Evolutionary conservation across 345 rosid genomes (phyloP).

Genomic region (Eucalyptus cloeziana): DNA sequence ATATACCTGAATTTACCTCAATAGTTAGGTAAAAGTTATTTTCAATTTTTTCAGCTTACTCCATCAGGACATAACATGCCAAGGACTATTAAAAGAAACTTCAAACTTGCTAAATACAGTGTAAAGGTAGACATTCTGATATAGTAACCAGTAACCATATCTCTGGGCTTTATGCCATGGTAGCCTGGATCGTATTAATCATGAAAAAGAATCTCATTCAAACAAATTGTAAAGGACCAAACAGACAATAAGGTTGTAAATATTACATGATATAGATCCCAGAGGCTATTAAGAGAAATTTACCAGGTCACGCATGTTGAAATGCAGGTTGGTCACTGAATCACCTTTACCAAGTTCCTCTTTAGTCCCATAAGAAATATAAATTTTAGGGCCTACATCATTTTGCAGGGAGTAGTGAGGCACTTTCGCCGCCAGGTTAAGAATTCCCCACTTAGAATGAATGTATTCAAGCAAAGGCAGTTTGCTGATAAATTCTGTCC

Average conservation of each 20-base stretch:
- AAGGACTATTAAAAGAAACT: neutral
- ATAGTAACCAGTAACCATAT: neutral
- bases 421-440: slow-evolving; percentile 91
- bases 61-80: neutral
- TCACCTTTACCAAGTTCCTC: slow-evolving; percentile 46
- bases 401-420: slow-evolving; percentile 94
- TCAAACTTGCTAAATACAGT: neutral
- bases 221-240: neutral
- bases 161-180: neutral
- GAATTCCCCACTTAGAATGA: slow-evolving; percentile 86
- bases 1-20: slow-evolving; percentile 32
- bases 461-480: slow-evolving; percentile 93
- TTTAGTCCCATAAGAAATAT: slow-evolving; percentile 56
- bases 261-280: neutral
- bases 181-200: neutral
- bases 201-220: neutral
- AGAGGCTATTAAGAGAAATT: neutral
- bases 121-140: neutral
- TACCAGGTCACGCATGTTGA: slow-evolving; percentile 77
- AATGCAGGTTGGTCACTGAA: slow-evolving; percentile 67
- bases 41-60: neutral
- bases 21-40: neutral
- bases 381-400: slow-evolving; percentile 89
- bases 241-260: neutral
- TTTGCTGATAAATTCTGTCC: slow-evolving; percentile 80